Conservation (phyloP, 176 grass and related monocot genomes). For the Aegilops longissima region DNA sequence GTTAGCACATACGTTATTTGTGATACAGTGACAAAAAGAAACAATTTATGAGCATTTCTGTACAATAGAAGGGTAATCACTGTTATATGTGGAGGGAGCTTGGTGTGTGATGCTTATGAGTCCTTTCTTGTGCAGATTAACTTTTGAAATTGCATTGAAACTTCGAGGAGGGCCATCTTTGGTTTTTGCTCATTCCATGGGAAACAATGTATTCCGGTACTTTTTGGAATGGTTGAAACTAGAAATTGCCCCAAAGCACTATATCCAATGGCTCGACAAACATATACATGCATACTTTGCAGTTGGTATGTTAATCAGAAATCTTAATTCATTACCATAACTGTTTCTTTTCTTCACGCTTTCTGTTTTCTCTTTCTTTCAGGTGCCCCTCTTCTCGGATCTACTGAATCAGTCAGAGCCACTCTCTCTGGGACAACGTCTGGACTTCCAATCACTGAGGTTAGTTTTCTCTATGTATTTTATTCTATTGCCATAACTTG, state of each 20-base stretch:
- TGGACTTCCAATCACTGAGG: conserved; percentile 93
- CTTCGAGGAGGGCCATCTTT: conserved; percentile 89
- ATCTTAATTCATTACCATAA: conserved; percentile 16
- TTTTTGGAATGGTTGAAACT: conserved; percentile 98
- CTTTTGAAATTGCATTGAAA: conserved; percentile 90
- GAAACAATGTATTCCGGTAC: conserved; percentile 94
- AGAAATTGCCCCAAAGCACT: conserved; percentile 90
- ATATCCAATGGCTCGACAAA: conserved; percentile 83
- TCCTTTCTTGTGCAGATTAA: conserved; percentile 60
- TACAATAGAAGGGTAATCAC: not conserved
- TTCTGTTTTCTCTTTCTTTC: conserved; percentile 22
- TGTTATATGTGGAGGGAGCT: conserved; percentile 16
- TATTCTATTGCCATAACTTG: conserved; percentile 19
- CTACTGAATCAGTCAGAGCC: conserved; percentile 66
- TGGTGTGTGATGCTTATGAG: conserved; percentile 24
- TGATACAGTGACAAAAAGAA: not conserved
- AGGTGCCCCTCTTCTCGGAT: conserved; percentile 93
- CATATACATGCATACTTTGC: conserved; percentile 97
- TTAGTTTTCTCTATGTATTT: conserved; percentile 27
- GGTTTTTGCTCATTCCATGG: conserved; percentile 99
- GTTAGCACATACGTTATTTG: not conserved
- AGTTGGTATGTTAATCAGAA: conserved; percentile 58
- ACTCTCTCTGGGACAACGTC: conserved; percentile 76
- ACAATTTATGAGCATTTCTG: not conserved
- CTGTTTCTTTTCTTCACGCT: not conserved